Evolutionary conservation across 73 alveolate species (phyloP).

Genomic region (Uronychia binucleata): DNA sequence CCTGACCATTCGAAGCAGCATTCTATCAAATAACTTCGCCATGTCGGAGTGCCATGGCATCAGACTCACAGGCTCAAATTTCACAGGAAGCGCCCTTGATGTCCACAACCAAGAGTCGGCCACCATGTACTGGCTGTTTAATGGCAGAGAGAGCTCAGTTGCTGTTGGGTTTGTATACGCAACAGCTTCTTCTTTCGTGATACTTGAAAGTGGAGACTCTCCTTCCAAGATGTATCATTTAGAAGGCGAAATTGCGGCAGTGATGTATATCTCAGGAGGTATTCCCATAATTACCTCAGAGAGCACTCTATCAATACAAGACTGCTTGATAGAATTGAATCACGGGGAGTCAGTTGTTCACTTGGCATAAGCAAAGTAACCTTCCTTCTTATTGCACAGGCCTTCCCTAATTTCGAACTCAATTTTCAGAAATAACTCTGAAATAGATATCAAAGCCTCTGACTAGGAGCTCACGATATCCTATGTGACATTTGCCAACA

Average conservation of each 20-base stretch:
- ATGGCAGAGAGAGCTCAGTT: too few relatives aligned
- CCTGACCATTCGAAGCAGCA: not conserved
- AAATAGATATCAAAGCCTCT: not conserved
- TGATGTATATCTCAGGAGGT: not conserved
- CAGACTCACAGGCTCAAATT: not conserved
- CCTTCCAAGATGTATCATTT: not conserved
- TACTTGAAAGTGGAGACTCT: not conserved
- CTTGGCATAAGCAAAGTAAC: not conserved
- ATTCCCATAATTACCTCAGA: not conserved
- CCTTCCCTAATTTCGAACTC: not conserved
- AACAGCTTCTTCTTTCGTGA: not conserved
- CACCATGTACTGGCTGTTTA: not conserved
- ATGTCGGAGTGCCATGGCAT: not conserved
- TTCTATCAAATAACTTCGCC: not conserved
- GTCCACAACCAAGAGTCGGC: not conserved
- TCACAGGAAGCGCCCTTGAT: not conserved
- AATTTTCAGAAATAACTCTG: not conserved
- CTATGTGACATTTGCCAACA: too few relatives aligned
- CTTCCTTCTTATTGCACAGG: not conserved
- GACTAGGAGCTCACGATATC: too few relatives aligned
- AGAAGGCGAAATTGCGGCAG: not conserved
- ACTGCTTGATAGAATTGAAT: not conserved
- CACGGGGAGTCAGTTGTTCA: not conserved
- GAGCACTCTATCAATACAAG: not conserved
- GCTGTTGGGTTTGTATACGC: not conserved